Evolutionary conservation across 2,329 filamentous ascomycete genomes (phyloP), one percentile per base, ranked within the genome.

Genomic region (Talaromyces sp.): DNA sequence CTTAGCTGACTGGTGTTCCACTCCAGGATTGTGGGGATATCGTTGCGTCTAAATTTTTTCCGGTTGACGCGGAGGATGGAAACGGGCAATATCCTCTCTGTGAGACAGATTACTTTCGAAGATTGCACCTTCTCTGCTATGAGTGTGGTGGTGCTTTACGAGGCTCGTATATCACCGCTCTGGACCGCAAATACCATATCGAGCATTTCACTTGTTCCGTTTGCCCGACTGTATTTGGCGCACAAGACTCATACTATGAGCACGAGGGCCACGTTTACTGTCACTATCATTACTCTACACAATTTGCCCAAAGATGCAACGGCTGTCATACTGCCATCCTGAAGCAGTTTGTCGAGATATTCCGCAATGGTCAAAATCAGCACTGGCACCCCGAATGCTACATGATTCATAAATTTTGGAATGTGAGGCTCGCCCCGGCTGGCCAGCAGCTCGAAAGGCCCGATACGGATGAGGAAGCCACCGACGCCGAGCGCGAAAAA

Each of bases 341-440:
- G 50, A 99, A 99, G 79, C 95, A 99, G 74, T 99, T 99, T 74
- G 95, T 99, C 63, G 95, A 99, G 76, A 98, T 99, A 63, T 99
- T 93, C 77, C 89, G 95, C 68, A 98, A 98, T 75, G 93, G 93
- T 1, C 90, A 96, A 73, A 97, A 98, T 72, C 95, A 99, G 71
- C 95, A 99, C 74, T 99, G 95, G 95, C 95, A 99, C 73, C 95
- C 95, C 1, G 95, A 99, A 77, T 99, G 95, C 76, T 99, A 99
- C 77, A 99, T 99, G 95, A 99, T 99, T 64, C 95, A 99, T 79
- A 99, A 99, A 71, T 99, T 98, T 77, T 99, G 95, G 95, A 99
- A 98, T 72, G 95, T 99, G 62, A 88, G 95, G 56, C 81, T 99
- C 41, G 86, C 87, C 11, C 83, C 86, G 27, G 81, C 84, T 11